Evolutionary conservation across 2,329 filamentous ascomycete genomes (phyloP), one percentile per base, ranked within the genome.

Genomic region (Eurotiales sp.): DNA sequence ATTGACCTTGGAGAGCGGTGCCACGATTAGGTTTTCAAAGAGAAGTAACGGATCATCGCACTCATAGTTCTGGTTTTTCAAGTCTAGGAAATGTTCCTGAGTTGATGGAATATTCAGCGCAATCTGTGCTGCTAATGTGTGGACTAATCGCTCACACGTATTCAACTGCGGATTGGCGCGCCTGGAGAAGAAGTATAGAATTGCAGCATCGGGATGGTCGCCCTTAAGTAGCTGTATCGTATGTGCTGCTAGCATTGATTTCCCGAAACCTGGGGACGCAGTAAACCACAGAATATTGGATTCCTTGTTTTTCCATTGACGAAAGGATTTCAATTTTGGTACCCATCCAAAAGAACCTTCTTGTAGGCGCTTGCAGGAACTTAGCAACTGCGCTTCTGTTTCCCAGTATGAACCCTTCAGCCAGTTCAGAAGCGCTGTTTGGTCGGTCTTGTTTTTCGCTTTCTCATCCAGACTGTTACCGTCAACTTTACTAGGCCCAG

Each of bases 211-310:
- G 11, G 43, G 17, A 46, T n/a, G 17, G 17, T 32, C 25, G 27
- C 15, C 10, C 15, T 21, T 46, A 19, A 46, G 29, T 19, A 32
- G 27, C 30, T 21, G 15, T 19, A 36, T 15, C 3, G 23, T 5
- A 36, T 46, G 11, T 36, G 43, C 27, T 12, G 43, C 30, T 15
- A 46, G 43, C 10, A 22, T 17, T n/a, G 29, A 34, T 21, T 46
- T 46, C 21, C 29, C 43, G 22, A 46, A 46, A 8, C 43, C 43
- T 7, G 43, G 43, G 15, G 43, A n/a, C 6, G 43, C 43, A 22
- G 43, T 34, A 11, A 46, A 22, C 29, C 43, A 46, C 8, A 34
- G n/a, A 34, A 15, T 12, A 8, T 7, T 21, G 12, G 10, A 21
- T 17, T 46, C 43, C 14, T 22, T 19, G 14, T 27, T 46, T 34